Evolutionary conservation across 83 land plant genomes (phyloP), one percentile per base, ranked within the genome.

Genomic region (Isoetes engelmannii): DNA sequence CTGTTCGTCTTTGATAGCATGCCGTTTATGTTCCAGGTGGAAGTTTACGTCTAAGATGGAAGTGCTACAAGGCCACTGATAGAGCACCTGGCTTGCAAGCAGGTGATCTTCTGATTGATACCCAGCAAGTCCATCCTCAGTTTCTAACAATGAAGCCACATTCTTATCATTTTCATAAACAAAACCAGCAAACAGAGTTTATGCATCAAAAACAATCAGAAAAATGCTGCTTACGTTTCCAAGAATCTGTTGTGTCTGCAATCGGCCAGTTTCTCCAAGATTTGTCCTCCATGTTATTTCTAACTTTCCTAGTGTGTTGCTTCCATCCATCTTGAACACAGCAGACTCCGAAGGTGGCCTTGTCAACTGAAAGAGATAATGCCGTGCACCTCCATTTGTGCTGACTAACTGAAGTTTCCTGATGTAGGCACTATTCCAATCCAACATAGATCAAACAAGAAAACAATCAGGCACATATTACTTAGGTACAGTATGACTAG

Each of bases 251-350:
- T 90, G 99, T n/a, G 99, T 94, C 69, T 90, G 99, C 54, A 94
- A 74, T 63, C 99, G 97, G 4, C 99, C 99, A 68, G 99, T 89
- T 81, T 94, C 99, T 51, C 99, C 99, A 76, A 94, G 83, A 69
- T 90, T 94, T 65, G 96, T 84, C 9, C 97, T 85, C 99, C 99
- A 94, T 71, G 89, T 84, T 71, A 94, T 86, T 60, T 94, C 97
- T 76, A 90, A 81, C 79, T 94, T 94, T 58, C 99, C 99, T 66
- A 94, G 90, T 57, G 85, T 65, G 71, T 88, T 90, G 75, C 82
- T 84, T 50, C 88, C 92, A 6, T 84, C 87, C 67, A 83, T 76
- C 72, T 83, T 88, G 6, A 77, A 51, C 57, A 61, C 68, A 48
- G 75, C 49, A 21, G 83, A 65, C 45, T 81, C 89, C 19, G 72